Evolutionary conservation across 768 basidiomycete species (phyloP).

Genomic region (Lactifluus volemus): DNA sequence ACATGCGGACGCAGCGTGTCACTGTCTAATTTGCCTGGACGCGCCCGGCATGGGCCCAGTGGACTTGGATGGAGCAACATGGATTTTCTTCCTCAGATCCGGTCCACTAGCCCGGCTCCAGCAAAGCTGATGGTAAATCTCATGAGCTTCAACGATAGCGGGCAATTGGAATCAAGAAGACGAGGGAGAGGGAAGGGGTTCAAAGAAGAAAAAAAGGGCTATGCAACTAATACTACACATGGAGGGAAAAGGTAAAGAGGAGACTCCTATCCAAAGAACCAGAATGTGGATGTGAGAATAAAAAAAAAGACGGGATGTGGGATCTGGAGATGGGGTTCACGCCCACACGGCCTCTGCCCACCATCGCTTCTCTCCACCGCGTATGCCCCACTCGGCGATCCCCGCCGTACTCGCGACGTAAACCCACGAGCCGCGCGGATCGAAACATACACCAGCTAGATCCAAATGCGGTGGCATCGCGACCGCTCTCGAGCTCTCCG

Average conservation of each 20-base stretch:
- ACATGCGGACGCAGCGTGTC: no score
- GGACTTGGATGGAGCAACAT: no score
- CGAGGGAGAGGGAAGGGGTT: no score
- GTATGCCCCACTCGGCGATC: conserved; percentile 61
- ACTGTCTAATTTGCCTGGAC: no score
- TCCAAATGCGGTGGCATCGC: conserved; percentile 34
- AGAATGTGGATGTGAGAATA: neutral
- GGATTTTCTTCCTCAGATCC: no score
- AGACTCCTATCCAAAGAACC: neutral
- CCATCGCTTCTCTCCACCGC: conserved; percentile 63
- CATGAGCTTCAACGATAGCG: neutral
- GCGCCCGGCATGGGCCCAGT: no score
- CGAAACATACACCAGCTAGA: conserved; percentile 67
- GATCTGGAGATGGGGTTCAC: conserved; percentile 17
- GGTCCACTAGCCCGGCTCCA: no score
- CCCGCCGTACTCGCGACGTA: conserved; percentile 60
- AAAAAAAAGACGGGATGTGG: neutral
- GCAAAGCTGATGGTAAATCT: no score
- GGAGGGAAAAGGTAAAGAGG: neutral
- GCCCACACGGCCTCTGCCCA: conserved; percentile 47
- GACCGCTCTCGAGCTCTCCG: neutral
- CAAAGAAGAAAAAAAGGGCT: neutral
- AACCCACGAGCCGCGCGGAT: conserved; percentile 55
- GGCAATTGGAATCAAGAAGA: neutral
- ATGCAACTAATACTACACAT: neutral